Conservation (phyloP, 805 yeast species). For the Cyberlindnera euphorbiae region DNA sequence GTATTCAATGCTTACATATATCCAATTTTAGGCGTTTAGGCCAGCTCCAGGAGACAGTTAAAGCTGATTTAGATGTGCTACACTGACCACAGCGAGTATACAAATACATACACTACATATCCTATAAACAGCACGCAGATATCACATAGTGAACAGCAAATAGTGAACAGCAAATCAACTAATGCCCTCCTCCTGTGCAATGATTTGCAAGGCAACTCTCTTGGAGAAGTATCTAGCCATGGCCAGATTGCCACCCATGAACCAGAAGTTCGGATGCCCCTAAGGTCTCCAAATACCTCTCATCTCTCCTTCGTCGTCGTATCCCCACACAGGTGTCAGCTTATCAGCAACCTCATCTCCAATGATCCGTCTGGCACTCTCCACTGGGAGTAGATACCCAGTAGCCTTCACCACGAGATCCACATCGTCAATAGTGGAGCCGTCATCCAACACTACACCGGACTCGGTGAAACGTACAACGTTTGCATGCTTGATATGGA, state of each 20-base stretch:
- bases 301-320: constrained; percentile 41
- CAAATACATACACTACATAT: no score
- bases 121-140: no score
- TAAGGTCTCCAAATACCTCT: constrained; percentile 34
- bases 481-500: constrained; percentile 33
- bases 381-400: constrained; percentile 39
- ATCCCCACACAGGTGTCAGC: constrained; percentile 38
- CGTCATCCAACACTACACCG: constrained; percentile 38
- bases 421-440: constrained; percentile 29
- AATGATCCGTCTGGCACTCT: constrained; percentile 34
- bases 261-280: constrained; percentile 38
- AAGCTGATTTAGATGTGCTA: no score
- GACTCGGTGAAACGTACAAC: constrained; percentile 33
- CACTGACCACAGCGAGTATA: no score
- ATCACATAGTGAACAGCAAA: no score
- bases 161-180: constrained; percentile 9
- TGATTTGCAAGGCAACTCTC: constrained; percentile 36
- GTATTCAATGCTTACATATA: no score
- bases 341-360: constrained; percentile 34
- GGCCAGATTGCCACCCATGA: constrained; percentile 39
- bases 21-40: no score
- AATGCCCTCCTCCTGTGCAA: constrained; percentile 30
- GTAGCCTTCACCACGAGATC: constrained; percentile 42
- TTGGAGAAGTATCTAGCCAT: constrained; percentile 35
- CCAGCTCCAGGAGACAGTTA: no score